These are phyloP conservation scores for Raphanus hybrid DNA, from an alignment of 441 rosid species.

Conservation along the genomic window DNA sequence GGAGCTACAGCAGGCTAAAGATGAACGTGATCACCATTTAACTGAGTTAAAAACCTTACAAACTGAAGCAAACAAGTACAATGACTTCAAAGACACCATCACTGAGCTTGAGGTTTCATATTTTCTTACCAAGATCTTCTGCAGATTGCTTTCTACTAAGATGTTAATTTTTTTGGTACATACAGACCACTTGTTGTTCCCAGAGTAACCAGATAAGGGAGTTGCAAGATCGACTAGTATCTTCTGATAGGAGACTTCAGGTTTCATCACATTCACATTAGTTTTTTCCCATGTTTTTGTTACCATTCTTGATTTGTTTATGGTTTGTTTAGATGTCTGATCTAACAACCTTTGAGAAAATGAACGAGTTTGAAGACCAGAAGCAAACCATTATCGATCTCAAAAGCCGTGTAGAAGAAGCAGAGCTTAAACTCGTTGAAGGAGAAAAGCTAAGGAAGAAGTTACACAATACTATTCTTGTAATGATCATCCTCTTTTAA, in stretches of 20 bases:
- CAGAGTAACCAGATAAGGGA: slow-evolving; percentile 56
- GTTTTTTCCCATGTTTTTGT: slow-evolving; percentile 3
- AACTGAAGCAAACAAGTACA: slow-evolving; percentile 52
- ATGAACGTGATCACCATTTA: slow-evolving; percentile 52
- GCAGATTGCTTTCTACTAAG: neutral
- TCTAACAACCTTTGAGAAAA: slow-evolving; percentile 49
- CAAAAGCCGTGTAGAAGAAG: slow-evolving; percentile 49
- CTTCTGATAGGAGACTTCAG: slow-evolving; percentile 61
- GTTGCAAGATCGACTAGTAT: slow-evolving; percentile 55
- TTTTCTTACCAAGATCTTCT: neutral
- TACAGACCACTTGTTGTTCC: slow-evolving; percentile 53
- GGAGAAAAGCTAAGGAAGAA: slow-evolving; percentile 64
- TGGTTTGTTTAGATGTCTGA: slow-evolving; percentile 51
- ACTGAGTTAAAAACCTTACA: slow-evolving; percentile 46
- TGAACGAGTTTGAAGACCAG: slow-evolving; percentile 52
- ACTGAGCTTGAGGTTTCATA: slow-evolving; percentile 56
- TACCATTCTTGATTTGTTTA: slow-evolving; percentile 21
- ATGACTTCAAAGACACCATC: slow-evolving; percentile 52
- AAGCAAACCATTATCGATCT: slow-evolving; percentile 51
- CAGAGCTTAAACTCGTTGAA: slow-evolving; percentile 58
- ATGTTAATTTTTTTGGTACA: slow-evolving; percentile 33
- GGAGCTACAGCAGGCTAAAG: slow-evolving; percentile 54
- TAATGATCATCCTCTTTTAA: slow-evolving; percentile 12
- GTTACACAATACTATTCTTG: slow-evolving; percentile 61
- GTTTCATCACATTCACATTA: slow-evolving; percentile 38